phyloP scores from a whole-genome alignment of 805 yeast genomes.

The Hanseniaspora valbyensis region DNA sequence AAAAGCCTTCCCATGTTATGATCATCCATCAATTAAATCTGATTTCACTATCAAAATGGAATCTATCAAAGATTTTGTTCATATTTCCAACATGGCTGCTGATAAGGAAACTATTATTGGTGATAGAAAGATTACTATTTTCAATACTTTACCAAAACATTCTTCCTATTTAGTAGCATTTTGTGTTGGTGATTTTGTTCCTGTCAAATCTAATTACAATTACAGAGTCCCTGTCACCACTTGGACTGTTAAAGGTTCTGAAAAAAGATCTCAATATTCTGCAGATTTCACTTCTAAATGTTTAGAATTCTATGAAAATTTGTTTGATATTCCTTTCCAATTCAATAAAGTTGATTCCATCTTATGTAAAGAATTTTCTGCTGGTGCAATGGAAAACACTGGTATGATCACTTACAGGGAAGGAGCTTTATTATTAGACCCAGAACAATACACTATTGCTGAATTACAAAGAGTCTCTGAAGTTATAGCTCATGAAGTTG shows the following conservation, averaged over 20 bases:
- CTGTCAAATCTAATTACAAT: constrained; percentile 36
- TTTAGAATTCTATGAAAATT: constrained; percentile 57
- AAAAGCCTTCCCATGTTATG: constrained; percentile 78
- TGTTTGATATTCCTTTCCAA: constrained; percentile 66
- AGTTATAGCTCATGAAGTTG: constrained; percentile 79
- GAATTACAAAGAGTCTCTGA: constrained; percentile 69
- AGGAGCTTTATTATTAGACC: constrained; percentile 62
- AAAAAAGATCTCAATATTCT: constrained; percentile 57
- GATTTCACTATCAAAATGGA: constrained; percentile 54
- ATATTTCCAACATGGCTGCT: constrained; percentile 61
- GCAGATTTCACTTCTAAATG: constrained; percentile 68
- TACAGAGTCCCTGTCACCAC: constrained; percentile 69
- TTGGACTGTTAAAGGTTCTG: constrained; percentile 69
- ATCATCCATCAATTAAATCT: constrained; percentile 74
- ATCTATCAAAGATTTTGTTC: constrained; percentile 44
- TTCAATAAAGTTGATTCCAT: constrained; percentile 74
- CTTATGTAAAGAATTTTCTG: constrained; percentile 72
- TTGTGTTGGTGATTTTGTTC: constrained; percentile 59
- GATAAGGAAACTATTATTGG: constrained; percentile 32
- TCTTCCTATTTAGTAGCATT: constrained; percentile 79
- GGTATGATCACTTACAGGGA: constrained; percentile 72
- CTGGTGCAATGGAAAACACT: constrained; percentile 87
- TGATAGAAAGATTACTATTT: constrained; percentile 44
- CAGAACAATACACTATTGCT: constrained; percentile 51
- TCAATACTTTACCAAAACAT: constrained; percentile 72